Evolutionary conservation across 257 asterid genomes (phyloP).

Genomic region (Haberlea rhodopensis): DNA sequence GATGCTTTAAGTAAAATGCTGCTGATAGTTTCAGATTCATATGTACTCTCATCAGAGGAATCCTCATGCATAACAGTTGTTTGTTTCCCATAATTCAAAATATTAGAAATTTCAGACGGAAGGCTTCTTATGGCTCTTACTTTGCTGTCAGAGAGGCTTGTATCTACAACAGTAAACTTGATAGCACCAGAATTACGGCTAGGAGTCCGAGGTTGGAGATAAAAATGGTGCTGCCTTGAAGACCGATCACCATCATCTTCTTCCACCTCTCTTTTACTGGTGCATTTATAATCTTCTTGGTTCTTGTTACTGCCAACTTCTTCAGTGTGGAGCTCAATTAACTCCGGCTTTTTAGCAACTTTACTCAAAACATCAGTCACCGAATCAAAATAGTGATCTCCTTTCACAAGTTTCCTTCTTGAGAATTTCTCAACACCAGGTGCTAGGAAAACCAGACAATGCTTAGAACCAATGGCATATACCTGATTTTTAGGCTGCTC

Average conservation of each 20-base stretch:
- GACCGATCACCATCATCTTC: slow-evolving; percentile 44
- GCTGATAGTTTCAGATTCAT: slow-evolving; percentile 35
- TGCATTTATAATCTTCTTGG: slow-evolving; percentile 27
- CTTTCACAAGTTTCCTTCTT: slow-evolving; percentile 54
- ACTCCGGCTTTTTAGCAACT: slow-evolving; percentile 60
- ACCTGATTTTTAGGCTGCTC: slow-evolving; percentile 57
- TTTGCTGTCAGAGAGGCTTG: slow-evolving; percentile 45
- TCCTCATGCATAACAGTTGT: slow-evolving; percentile 23
- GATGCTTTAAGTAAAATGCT: slow-evolving; percentile 17
- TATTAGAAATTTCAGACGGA: slow-evolving; percentile 31
- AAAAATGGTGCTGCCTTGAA: slow-evolving; percentile 36
- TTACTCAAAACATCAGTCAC: slow-evolving; percentile 58
- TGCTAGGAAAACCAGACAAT: slow-evolving; percentile 55
- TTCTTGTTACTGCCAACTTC: slow-evolving; percentile 28
- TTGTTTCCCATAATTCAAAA: slow-evolving; percentile 14
- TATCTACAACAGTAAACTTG: slow-evolving; percentile 58
- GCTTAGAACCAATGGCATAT: slow-evolving; percentile 36
- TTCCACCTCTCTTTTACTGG: slow-evolving; percentile 26
- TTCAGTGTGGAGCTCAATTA: slow-evolving; percentile 49
- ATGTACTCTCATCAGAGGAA: slow-evolving; percentile 33
- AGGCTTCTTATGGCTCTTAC: slow-evolving; percentile 51
- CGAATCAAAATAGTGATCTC: slow-evolving; percentile 70
- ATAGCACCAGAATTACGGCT: slow-evolving; percentile 31
- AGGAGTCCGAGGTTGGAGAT: slow-evolving; percentile 69
- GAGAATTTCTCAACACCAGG: slow-evolving; percentile 69